Conservation (phyloP, 345 rosid species). For the Salix brachista region DNA sequence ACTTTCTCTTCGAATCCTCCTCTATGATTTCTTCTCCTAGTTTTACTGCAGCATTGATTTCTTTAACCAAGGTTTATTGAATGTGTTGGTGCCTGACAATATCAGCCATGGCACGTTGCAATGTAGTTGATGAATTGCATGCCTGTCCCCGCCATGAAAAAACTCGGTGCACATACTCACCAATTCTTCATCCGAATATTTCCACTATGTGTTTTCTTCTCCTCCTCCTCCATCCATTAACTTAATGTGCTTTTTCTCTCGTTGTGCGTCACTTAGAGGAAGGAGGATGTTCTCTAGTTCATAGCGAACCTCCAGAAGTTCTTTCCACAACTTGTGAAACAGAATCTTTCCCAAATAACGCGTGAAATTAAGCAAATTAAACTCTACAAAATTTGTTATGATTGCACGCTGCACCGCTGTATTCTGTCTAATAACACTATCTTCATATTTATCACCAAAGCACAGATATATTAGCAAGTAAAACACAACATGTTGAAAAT, state of each 20-base stretch:
- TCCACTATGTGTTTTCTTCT: background rate
- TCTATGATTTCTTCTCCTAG: conserved; percentile 5
- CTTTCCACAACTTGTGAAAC: conserved; percentile 3
- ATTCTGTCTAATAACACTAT: background rate
- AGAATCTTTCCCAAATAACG: conserved; percentile 6
- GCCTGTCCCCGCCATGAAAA: conserved; percentile 12
- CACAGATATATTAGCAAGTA: conserved; percentile 10
- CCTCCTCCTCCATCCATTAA: no score
- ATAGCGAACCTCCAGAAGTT: background rate
- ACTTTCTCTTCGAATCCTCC: conserved; percentile 8
- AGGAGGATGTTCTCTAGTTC: conserved; percentile 5
- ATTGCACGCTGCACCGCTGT: conserved; percentile 8
- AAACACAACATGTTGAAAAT: conserved; percentile 8
- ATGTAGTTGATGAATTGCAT: conserved; percentile 11
- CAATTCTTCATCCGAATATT: conserved; percentile 10
- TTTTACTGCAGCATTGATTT: conserved; percentile 9
- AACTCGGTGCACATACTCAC: conserved; percentile 15
- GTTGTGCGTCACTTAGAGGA: background rate
- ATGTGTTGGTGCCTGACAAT: conserved; percentile 10
- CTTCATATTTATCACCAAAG: conserved; percentile 16
- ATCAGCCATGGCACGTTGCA: conserved; percentile 21
- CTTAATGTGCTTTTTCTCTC: background rate
- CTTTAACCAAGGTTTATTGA: background rate
- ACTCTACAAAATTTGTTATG: background rate
- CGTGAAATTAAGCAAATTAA: conserved; percentile 14